Base-by-base conservation (phyloP, 139 green algal genomes). In the Chlorella sp. region DNA sequence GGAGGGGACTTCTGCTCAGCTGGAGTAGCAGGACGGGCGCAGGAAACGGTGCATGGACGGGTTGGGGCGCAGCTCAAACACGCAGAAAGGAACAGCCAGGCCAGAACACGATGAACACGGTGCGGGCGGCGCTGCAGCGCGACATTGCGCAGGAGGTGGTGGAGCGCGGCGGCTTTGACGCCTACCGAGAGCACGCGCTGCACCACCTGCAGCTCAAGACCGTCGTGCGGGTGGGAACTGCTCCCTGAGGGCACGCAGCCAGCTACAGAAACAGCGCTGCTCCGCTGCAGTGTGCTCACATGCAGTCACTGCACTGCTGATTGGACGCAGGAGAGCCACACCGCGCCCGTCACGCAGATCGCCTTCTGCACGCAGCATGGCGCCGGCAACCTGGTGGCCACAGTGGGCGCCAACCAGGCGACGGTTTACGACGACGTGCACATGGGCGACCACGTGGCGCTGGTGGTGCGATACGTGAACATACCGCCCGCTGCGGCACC, bases 361-460 rank as follows among this genome's bases (percentile, higher is more conserved):
- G 31, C 27, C 0, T 82, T 90, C 70, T 88, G 89, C 73, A 32
- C 85, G 35, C 30, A 49, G 0, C n/a, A n/a, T n/a, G 26, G 5
- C 1, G 63, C 50, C 27, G 24, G 34, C 31, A 89, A 87, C 62
- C 49, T 92, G 36, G 84, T 91, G 55, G 83, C 83, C 42, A 90
- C 82, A 2, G 77, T 91, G 1, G 85, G 79, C 20, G 73, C 65
- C 1, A 69, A 91, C 68, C 87, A 91, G 77, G 81, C 74, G 1
- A 89, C 86, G 2, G 66, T 93, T 3, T 93, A 93, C 62, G 87
- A 92, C 50, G 85, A 88, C 32, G 35, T 66, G 35, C 87, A 93
- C 75, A 86, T 92, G 79, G 85, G 80, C 1, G 77, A 87, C 49
- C 78, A 89, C 62, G 69, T 92, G 14, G 80, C 36, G 3, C 76